Evolutionary conservation across 768 basidiomycete genomes (phyloP), one percentile per base, ranked within the genome.

Genomic region (Rickenella mellea): DNA sequence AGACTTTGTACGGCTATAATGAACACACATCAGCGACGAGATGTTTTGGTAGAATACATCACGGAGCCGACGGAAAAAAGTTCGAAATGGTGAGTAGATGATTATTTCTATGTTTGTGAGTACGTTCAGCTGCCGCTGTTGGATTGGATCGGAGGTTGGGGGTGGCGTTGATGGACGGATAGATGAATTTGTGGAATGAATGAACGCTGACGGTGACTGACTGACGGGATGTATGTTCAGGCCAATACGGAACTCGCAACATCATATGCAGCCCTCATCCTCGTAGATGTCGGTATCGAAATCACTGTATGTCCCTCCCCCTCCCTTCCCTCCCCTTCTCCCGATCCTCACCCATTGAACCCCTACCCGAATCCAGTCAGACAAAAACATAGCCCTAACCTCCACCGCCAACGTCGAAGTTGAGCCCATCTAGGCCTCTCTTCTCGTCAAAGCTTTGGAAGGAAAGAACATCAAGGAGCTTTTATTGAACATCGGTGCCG

Each of bases 381-480:
- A 98, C 63, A 97, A 96, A 73, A 87, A 98, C 61, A 46, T 70
- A 55, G 70, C 90, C n/a, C 63, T 98, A 60, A 89, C 86, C 54
- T 62, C 60, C 43, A 92, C 89, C 42, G 96, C 94, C 41, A 67
- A 68, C 44, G 71, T 90, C 49, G 92, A 96, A 20, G 57, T 96
- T 46, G 96, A 98, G 67, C 76, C 93, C 44, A 98, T 99, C 71
- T 98, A 96, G 96, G 92, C 92, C 45, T 67, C 83, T 11, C 84
- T 99, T 55, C 88, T 99, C 59, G 87, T 94, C 48, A 98, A 96
- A 66, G 94, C 96, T 27, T 81, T 99, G 41, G 92, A 94, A 68
- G 94, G 93, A 57, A 96, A 94, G 76, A 80, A 98, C 70, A 77
- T 99, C 57, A 97, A 90, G 69, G 91, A 93, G 33, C 74, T 98